Evolutionary conservation across 2,329 filamentous ascomycete genomes (phyloP).

Genomic region (Bipolaris sorokiniana): DNA sequence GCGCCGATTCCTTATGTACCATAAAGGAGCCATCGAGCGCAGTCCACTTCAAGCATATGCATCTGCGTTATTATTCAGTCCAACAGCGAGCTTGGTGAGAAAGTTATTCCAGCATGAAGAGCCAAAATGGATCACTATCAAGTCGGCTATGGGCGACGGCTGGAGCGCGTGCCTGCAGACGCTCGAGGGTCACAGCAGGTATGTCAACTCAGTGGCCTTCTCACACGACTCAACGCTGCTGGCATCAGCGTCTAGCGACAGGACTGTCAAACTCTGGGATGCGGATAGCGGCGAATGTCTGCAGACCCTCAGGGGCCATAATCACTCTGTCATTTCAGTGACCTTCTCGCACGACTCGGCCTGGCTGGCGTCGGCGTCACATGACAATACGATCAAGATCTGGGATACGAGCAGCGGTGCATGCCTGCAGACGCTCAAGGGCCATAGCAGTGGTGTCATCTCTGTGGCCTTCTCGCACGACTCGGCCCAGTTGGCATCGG

Average conservation of each 20-base stretch:
- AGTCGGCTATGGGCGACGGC: neutral
- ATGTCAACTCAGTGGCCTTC: slow-evolving; percentile 17
- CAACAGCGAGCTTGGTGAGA: neutral
- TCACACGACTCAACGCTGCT: slow-evolving; percentile 13
- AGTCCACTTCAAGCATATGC: slow-evolving; percentile 11
- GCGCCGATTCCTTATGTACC: slow-evolving; percentile 24
- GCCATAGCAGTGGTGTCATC: no score
- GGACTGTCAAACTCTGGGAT: slow-evolving; percentile 5
- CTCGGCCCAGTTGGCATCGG: neutral
- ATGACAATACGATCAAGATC: no score
- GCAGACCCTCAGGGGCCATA: neutral
- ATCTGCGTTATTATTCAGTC: slow-evolving; percentile 3
- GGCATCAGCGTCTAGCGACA: neutral
- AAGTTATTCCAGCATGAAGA: neutral
- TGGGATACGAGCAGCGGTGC: no score
- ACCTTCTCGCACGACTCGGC: no score
- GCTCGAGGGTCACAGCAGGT: slow-evolving; percentile 24
- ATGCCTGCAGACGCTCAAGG: no score
- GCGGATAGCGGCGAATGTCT: neutral
- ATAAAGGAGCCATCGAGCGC: slow-evolving; percentile 20
- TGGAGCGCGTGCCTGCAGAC: slow-evolving; percentile 19
- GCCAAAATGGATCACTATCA: neutral
- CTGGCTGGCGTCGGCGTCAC: no score
- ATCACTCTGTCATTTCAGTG: no score
- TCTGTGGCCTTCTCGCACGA: neutral